phyloP scores from a whole-genome alignment of 164 flowering plant species.

The Saururus chinensis region DNA sequence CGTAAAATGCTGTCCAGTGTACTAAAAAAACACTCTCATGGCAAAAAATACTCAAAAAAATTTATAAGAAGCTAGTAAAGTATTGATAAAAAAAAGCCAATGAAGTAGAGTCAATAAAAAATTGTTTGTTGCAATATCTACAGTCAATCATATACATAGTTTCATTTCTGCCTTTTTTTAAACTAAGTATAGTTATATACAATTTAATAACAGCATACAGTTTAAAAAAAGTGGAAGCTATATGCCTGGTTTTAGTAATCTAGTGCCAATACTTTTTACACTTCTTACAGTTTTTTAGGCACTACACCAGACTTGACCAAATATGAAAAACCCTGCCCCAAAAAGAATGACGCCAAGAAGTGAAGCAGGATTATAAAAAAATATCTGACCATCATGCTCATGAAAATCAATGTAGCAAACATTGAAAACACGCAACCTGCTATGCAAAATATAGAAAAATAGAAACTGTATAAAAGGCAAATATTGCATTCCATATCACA shows the following conservation, averaged over 20 bases:
- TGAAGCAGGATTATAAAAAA: too few species aligned
- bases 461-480: neutral
- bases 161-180: neutral
- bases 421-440: neutral
- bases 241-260: neutral
- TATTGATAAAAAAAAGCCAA: too few species aligned
- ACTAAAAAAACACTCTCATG: neutral
- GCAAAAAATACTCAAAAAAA: neutral
- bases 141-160: neutral
- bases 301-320: too few species aligned
- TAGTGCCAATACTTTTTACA: too few species aligned
- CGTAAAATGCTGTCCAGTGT: too few species aligned
- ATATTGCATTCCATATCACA: constrained; percentile 30
- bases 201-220: neutral
- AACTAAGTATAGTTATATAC: neutral
- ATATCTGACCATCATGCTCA: too few species aligned
- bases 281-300: too few species aligned
- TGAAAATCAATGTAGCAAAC: too few species aligned
- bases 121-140: too few species aligned
- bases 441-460: neutral
- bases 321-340: too few species aligned
- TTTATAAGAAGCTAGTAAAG: neutral
- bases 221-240: neutral
- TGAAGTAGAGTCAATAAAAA: too few species aligned
- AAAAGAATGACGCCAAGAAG: too few species aligned